Percentiles rank a stretch among this genome's conserved stretches.
These are phyloP conservation scores for Calophaca sinica DNA, from an alignment of 306 rosid species.

Conservation along the genomic window DNA sequence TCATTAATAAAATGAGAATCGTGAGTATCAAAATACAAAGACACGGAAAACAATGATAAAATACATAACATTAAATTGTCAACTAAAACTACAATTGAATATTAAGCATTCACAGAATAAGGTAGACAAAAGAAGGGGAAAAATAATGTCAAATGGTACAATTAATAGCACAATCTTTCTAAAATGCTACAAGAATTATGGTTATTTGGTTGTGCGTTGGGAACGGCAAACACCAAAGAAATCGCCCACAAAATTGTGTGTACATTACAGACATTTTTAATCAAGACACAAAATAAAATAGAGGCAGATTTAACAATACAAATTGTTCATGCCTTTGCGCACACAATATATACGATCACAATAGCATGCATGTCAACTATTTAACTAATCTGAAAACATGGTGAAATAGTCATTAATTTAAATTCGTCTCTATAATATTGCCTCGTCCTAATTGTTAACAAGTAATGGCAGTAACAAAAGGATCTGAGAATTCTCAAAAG, in stretches of 20 bases:
- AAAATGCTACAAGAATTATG: constrained; percentile 15
- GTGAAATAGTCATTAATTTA: constrained; percentile 3
- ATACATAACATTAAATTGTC: background rate
- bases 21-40: constrained; percentile 7
- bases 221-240: constrained; percentile 1
- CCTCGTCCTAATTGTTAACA: background rate
- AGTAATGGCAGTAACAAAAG: background rate
- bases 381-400: constrained; percentile 14
- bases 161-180: background rate
- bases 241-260: constrained; percentile 11
- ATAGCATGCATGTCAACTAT: constrained; percentile 8
- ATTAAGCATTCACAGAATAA: background rate
- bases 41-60: background rate
- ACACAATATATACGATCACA: constrained; percentile 5
- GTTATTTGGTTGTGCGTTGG: background rate
- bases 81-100: constrained; percentile 8
- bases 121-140: background rate
- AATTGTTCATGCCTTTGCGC: constrained; percentile 2
- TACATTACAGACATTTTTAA: background rate
- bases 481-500: background rate
- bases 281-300: constrained; percentile 19
- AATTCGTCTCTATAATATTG: constrained; percentile 2
- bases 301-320: background rate
- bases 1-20: constrained; percentile 34
- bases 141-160: background rate